Base-by-base conservation (phyloP, 1,139 yeast species). In the Citeromyces siamensis region DNA sequence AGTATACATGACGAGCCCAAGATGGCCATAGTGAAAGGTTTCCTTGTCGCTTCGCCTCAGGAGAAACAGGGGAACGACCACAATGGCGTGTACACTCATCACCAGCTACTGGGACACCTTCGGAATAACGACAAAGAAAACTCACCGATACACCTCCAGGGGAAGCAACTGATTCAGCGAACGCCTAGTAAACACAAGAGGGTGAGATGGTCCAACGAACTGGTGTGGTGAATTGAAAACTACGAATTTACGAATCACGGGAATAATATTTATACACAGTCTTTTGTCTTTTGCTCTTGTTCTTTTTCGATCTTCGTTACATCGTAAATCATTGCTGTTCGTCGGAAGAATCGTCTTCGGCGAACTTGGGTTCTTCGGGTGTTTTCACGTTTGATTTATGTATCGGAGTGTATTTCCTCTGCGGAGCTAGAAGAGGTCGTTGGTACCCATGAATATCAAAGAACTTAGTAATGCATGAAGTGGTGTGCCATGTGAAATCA, bases 11-110 rank as follows among this genome's bases (percentile, higher is more conserved):
- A 47, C 12, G 55, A 46, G 47, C 53, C 59, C 32, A 68, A 69
- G 48, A 71, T 74, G 58, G 82, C 82, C 9, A 68, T 74, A 8
- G 73, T 75, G 17, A 63, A 69, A 49, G 75, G 75, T 16, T 42
- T 48, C 36, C 40, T 43, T 27, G 53, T 58, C 12, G 12, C 36
- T 27, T 20, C 35, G 38, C 32, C 37, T 34, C 2, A 31, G 10
- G 5, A n/a, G 33, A 1, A 35, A 32, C 17, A 23, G 39, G 39
- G 33, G 22, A 32, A 9, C 17, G 6, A 13, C 22, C 19, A 19
- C 13, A n/a, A 16, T 21, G 35, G 35, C 8, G 29, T 36, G 27
- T 33, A 33, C 19, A 36, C 14, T 27, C 23, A 33, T 19, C 20
- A 19, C 9, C 22, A 33, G 29, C 38, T 27, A 16, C 27, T n/a